These are phyloP conservation scores for Eucalyptus sp. DNA, from an alignment of 345 rosid species.

Conservation along the genomic window DNA sequence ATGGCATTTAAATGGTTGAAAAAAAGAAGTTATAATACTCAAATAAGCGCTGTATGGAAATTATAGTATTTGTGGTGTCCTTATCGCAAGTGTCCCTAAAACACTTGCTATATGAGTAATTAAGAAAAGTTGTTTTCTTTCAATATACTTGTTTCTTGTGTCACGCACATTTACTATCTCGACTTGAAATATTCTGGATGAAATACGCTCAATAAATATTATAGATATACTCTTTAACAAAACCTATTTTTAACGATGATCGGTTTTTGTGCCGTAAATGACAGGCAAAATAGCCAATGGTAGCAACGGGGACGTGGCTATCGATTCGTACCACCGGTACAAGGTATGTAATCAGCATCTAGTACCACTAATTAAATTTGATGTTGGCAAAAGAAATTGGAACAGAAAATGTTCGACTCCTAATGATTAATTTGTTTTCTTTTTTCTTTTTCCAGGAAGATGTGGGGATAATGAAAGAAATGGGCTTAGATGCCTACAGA, in stretches of 20 bases:
- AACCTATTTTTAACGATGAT: neutral
- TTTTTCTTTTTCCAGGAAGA: slow-evolving; percentile 6
- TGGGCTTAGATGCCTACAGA: slow-evolving; percentile 29
- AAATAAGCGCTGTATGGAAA: no score
- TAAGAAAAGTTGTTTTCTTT: neutral
- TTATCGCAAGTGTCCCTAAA: neutral
- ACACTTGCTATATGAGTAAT: neutral
- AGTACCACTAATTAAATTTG: neutral
- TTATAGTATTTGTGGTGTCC: no score
- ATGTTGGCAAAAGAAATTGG: neutral
- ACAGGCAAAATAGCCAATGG: slow-evolving; percentile 28
- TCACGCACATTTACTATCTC: neutral
- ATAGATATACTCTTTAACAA: neutral
- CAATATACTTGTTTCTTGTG: neutral
- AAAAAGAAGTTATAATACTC: no score
- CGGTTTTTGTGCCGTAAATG: neutral
- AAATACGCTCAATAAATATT: neutral
- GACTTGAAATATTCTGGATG: neutral
- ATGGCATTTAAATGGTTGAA: no score
- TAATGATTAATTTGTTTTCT: no score
- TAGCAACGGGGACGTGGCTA: slow-evolving; percentile 37
- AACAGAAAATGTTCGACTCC: no score
- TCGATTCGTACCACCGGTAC: slow-evolving; percentile 38
- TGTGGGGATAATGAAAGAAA: slow-evolving; percentile 8
- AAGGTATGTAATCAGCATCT: slow-evolving; percentile 11